Base-by-base conservation (phyloP, 352 stramenopile genomes). In the Pilasporangium apinafurcum region DNA sequence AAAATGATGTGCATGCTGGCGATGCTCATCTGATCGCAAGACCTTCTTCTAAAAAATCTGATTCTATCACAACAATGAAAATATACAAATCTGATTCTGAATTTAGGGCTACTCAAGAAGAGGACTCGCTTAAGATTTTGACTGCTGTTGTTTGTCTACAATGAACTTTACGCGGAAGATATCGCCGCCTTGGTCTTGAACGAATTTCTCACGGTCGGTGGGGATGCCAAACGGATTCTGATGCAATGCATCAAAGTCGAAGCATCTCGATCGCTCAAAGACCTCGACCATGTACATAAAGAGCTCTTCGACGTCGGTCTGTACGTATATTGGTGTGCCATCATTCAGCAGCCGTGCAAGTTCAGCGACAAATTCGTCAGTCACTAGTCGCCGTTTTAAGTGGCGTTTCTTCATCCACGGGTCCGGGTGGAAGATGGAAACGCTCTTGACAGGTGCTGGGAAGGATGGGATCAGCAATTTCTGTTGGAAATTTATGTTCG, bases 401-500 rank as follows among this genome's bases (percentile, higher is more conserved):
- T 94, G 83, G 44, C 71, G 66, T 47, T 92, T 94, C 58, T 94
- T 94, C 69, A 92, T 87, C 83, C 83, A 94, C 56, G 83, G 83
- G 24, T 94, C 83, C 20, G 83, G 83, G 47, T 94, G 80, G 51
- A 92, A 90, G 48, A 94, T 94, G 33, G 83, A 94, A 2, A 94
- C 79, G 49, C 83, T 92, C 22, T 50, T 44, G 31, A 90, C 53
- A 0, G 51, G 53, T 8, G 48, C 62, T 5, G 78, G 72, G 27
- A 94, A 42, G 20, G 75, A 83, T 25, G 64, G 57, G 37, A 94
- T 37, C 48, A 94, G 44, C 32, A 56, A 56, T 3, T 39, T 25
- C 50, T 86, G 70, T 36, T 94, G 83, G 34, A 87, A 51, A 53
- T 92, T 94, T 69, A 94, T 91, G 57, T 91, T 94, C 30, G 72